Percentiles rank a stretch among this genome's conserved stretches.
phyloP scores from a whole-genome alignment of 257 asterid genomes.

The Solanum piurae region DNA sequence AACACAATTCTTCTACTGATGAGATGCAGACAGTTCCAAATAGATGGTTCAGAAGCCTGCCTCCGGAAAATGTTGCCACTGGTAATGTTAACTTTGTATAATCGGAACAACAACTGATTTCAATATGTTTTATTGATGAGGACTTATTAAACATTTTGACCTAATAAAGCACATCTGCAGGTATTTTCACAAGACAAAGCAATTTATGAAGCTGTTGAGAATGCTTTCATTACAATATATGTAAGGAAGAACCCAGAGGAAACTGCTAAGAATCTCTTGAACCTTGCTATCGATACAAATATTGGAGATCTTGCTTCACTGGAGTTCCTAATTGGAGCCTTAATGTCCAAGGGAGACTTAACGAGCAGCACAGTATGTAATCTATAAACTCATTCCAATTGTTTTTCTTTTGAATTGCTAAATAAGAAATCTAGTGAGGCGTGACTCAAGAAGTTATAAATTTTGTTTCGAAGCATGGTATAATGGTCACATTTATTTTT shows the following conservation, averaged over 20 bases:
- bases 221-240: slow-evolving; percentile 83
- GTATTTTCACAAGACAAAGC: slow-evolving; percentile 93
- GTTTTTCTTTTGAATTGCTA: not conserved
- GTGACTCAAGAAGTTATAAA: not conserved
- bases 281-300: slow-evolving; percentile 80
- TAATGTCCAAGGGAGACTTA: slow-evolving; percentile 84
- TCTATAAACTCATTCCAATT: not conserved
- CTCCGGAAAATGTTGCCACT: slow-evolving; percentile 94
- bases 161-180: slow-evolving; percentile 25
- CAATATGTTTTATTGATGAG: not conserved
- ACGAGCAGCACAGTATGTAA: slow-evolving; percentile 63
- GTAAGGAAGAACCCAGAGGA: slow-evolving; percentile 65
- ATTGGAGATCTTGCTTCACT: slow-evolving; percentile 95
- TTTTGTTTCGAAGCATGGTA: not conserved
- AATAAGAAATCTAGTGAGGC: not conserved
- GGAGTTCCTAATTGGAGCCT: slow-evolving; percentile 70
- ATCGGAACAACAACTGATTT: not conserved
- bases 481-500: not conserved
- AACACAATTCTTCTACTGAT: slow-evolving; percentile 81
- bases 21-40: slow-evolving; percentile 95
- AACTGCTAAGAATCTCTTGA: slow-evolving; percentile 81
- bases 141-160: not conserved
- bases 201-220: slow-evolving; percentile 95
- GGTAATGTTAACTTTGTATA: slow-evolving; percentile 39
- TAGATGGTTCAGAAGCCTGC: slow-evolving; percentile 89